Evolutionary conservation across 106 monocot genomes (phyloP), one percentile per base, ranked within the genome.

Genomic region (Dioscorea alata): DNA sequence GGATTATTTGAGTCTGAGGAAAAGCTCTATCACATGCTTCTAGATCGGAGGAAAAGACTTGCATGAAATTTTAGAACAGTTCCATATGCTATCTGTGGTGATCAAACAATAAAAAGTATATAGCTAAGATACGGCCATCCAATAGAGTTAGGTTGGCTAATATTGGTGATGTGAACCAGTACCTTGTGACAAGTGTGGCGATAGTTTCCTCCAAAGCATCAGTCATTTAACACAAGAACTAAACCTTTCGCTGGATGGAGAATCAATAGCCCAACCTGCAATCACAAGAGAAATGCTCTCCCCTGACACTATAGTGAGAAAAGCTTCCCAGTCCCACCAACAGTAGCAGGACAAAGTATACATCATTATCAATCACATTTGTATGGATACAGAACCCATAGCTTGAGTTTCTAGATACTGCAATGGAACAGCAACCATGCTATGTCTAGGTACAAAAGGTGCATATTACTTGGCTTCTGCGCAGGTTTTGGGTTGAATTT

Each of bases 21-120:
- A 60, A 90, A 84, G 33, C 73, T 99, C 60, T 90, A 87, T 53
- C 65, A 74, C 33, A 71, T 73, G 70, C 93, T 99, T 61, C 69
- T 93, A 70, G 90, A 85, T 73, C 48, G 82, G 59, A 80, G 99
- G 76, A 85, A 80, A 76, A 81, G 81, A 67, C 70, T 99, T 78
- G 99, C 99, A n/a, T 75, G 78, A 71, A 72, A 67, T 58, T 75
- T 77, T 76, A 93, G 93, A 79, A 99, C 87, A 60, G 99, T 93
- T 64, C 99, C 99, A 60, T 99, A 99, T 85, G 99, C 99, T 48
- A 83, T 99, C 75, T 99, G 99, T 80, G 93, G 99, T 60, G 93
- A 99, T 82, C 81, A 93, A 81, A 84, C 89, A 61, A 80, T 99
- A 21, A 78, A 74, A 78, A 90, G 66, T 76, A 85, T n/a, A n/a